phyloP scores from a whole-genome alignment of 1,139 yeast species.

The Scheffersomyces segobiensis region DNA sequence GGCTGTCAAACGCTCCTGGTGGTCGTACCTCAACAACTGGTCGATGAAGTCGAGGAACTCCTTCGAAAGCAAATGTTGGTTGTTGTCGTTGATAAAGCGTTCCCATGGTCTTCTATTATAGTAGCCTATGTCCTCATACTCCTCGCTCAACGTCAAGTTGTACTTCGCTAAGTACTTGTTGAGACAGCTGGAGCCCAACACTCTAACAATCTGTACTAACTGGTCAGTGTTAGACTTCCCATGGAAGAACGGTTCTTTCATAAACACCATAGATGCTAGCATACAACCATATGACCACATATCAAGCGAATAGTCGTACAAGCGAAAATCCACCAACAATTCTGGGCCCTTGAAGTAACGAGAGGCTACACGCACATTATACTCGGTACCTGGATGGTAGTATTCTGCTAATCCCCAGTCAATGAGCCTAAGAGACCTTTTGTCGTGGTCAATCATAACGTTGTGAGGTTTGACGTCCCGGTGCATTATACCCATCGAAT shows the following conservation, averaged over 20 bases:
- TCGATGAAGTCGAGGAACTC: constrained; percentile 85
- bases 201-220: constrained; percentile 89
- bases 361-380: constrained; percentile 97
- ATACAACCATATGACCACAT: constrained; percentile 97
- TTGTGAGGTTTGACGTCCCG: constrained; percentile 98
- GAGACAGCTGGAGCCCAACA: constrained; percentile 86
- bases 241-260: constrained; percentile 96
- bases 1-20: constrained; percentile 92
- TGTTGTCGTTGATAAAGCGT: constrained; percentile 71
- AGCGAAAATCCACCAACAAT: constrained; percentile 85
- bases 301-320: constrained; percentile 93
- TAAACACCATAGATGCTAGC: constrained; percentile 95
- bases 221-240: constrained; percentile 97
- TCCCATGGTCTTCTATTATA: constrained; percentile 90
- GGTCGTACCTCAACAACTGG: constrained; percentile 83
- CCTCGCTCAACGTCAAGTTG: constrained; percentile 72
- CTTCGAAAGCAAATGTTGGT: constrained; percentile 63
- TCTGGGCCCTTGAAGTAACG: constrained; percentile 98
- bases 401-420: constrained; percentile 99
- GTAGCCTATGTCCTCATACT: constrained; percentile 79
- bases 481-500: constrained; percentile 98
- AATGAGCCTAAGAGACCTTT: constrained; percentile 71
- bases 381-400: constrained; percentile 92
- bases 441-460: constrained; percentile 93
- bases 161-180: constrained; percentile 74